These are phyloP conservation scores for Echinochloa phyllopogon DNA, from an alignment of 176 grass and related monocot genomes.

Conservation along the genomic window DNA sequence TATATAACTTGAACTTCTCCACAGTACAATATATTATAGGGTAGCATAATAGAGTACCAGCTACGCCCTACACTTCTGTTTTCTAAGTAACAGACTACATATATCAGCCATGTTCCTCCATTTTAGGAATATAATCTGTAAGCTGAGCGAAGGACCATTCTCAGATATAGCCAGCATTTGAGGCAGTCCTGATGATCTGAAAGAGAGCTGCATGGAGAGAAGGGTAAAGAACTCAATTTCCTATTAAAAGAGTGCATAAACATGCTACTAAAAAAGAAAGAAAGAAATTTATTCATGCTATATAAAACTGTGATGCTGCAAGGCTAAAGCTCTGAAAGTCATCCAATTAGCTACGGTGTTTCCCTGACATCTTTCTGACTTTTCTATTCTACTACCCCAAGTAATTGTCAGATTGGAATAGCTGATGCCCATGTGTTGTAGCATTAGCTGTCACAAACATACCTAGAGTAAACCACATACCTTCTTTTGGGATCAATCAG, in stretches of 20 bases:
- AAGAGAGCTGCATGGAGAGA: slow-evolving; percentile 75
- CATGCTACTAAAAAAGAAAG: neutral
- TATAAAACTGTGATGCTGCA: slow-evolving; percentile 14
- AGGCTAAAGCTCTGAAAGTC: neutral
- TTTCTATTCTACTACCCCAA: neutral
- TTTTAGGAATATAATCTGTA: slow-evolving; percentile 12
- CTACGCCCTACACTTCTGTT: slow-evolving; percentile 35
- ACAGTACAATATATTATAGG: slow-evolving; percentile 19
- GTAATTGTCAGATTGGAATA: slow-evolving; percentile 2
- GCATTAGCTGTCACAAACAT: neutral
- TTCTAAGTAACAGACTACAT: slow-evolving; percentile 38
- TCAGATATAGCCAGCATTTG: slow-evolving; percentile 58
- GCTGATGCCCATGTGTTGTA: slow-evolving; percentile 4
- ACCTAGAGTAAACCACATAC: slow-evolving; percentile 25
- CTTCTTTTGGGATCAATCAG: neutral
- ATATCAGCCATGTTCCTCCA: slow-evolving; percentile 32
- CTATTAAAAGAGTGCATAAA: slow-evolving; percentile 19
- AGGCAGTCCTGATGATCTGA: slow-evolving; percentile 94
- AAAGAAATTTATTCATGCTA: neutral
- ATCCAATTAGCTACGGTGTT: neutral
- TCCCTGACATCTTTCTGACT: neutral
- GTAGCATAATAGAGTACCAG: slow-evolving; percentile 35
- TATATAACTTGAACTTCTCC: slow-evolving; percentile 34
- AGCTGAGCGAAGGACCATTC: neutral
- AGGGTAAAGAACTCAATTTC: slow-evolving; percentile 17